Evolutionary conservation across 441 rosid genomes (phyloP).

Genomic region (Populus tomentosa): DNA sequence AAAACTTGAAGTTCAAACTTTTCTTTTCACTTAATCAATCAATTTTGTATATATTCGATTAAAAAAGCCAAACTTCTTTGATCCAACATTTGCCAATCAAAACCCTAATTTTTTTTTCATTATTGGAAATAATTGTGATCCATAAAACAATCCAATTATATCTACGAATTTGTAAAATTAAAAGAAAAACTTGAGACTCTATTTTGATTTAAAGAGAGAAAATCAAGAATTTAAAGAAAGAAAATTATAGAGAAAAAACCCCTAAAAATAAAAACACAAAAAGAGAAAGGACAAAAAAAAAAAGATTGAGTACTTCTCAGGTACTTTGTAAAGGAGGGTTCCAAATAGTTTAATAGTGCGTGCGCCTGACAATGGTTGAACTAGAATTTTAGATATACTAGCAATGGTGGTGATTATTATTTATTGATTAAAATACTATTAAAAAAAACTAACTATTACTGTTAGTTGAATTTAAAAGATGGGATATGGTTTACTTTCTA

Average conservation of each 20-base stretch:
- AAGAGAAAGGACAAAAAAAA: too few species aligned
- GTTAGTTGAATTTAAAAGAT: too few species aligned
- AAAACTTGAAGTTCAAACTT: background rate
- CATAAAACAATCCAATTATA: constrained; percentile 10
- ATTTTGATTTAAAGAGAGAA: too few species aligned
- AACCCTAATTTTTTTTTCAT: constrained; percentile 11
- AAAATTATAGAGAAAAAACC: background rate
- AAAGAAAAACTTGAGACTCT: background rate
- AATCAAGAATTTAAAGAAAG: constrained; percentile 1
- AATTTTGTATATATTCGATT: too few species aligned
- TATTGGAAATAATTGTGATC: background rate
- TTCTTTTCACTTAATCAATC: background rate
- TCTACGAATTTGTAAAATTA: background rate
- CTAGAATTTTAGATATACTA: background rate
- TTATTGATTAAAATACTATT: background rate
- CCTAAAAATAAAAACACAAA: too few species aligned
- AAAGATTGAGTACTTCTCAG: constrained; percentile 16
- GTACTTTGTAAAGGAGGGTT: constrained; percentile 25
- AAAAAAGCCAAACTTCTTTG: constrained; percentile 13
- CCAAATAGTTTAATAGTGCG: constrained; percentile 14
- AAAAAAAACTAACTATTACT: too few species aligned
- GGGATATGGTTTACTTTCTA: too few species aligned
- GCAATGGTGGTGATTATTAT: too few species aligned
- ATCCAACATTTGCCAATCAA: background rate
- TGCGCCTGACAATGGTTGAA: constrained; percentile 6